Evolutionary conservation across 441 rosid genomes (phyloP).

Genomic region (Euphorbia schlechtendalii): DNA sequence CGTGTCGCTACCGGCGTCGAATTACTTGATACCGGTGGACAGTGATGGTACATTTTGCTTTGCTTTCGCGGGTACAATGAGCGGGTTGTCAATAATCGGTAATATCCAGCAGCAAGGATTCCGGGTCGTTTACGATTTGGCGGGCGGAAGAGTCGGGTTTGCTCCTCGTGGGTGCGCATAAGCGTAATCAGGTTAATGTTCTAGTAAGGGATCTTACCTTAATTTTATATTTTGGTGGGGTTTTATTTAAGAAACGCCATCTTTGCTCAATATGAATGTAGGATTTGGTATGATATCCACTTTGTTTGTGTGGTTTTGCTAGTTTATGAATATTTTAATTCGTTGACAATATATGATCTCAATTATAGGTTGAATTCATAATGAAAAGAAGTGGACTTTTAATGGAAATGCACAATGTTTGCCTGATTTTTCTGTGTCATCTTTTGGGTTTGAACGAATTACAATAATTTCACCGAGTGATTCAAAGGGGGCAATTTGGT

Average conservation of each 20-base stretch:
- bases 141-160: conserved; percentile 71
- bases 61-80: conserved; percentile 79
- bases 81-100: conserved; percentile 77
- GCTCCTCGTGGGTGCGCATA: conserved; percentile 63
- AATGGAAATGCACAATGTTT: too few species aligned
- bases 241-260: not conserved
- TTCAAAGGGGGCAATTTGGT: too few species aligned
- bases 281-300: conserved; percentile 12
- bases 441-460: not conserved
- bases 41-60: conserved; percentile 69
- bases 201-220: not conserved
- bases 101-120: conserved; percentile 91
- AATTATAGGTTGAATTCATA: not conserved
- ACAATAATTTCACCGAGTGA: too few species aligned
- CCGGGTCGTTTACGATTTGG: conserved; percentile 74
- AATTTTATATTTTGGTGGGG: not conserved
- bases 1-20: conserved; percentile 76
- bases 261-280: conserved; percentile 9
- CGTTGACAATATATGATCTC: not conserved
- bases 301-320: conserved; percentile 2
- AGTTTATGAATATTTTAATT: conserved; percentile 1
- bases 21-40: conserved; percentile 77
- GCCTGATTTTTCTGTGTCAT: too few species aligned
- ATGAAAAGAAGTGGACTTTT: not conserved
- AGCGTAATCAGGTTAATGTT: conserved; percentile 10